Conservation (phyloP, 768 basidiomycete genomes). For the Suillus variegatus region DNA sequence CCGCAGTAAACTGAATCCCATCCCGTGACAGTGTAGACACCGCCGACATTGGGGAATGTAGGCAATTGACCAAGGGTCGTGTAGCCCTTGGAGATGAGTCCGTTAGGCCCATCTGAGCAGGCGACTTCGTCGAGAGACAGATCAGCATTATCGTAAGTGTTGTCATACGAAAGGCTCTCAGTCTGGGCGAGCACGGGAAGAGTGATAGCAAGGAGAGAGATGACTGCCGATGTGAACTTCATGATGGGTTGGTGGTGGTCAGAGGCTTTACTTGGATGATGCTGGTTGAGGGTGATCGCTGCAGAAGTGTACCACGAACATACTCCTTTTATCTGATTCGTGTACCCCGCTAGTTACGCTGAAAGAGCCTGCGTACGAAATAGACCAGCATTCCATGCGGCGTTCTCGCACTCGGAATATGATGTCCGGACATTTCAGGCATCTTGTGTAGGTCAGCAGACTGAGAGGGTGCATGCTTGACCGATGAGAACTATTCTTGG, state of each 20-base stretch:
- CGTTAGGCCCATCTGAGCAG: constrained; percentile 35
- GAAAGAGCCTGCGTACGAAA: background rate
- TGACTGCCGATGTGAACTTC: constrained; percentile 24
- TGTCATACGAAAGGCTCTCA: constrained; percentile 31
- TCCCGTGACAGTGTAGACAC: constrained; percentile 31
- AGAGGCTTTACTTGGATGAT: background rate
- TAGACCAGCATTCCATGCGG: background rate
- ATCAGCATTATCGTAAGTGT: constrained; percentile 28
- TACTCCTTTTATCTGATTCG: constrained; percentile 18
- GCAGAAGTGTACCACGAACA: background rate
- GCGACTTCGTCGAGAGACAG: constrained; percentile 23
- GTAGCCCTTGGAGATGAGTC: constrained; percentile 32
- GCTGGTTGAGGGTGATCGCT: constrained; percentile 1
- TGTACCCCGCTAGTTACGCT: background rate
- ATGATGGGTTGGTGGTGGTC: constrained; percentile 13
- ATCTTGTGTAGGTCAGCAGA: constrained; percentile 11
- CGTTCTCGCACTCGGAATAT: constrained; percentile 5
- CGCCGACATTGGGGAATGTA: constrained; percentile 33
- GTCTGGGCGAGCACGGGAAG: constrained; percentile 20
- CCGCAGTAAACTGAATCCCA: constrained; percentile 35
- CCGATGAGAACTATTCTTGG: constrained; percentile 10
- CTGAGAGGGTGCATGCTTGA: background rate
- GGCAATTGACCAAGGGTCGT: constrained; percentile 35
- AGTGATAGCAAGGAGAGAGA: constrained; percentile 14
- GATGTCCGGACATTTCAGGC: background rate